Base-by-base conservation (phyloP, 2,329 filamentous ascomycete species). In the Colletotrichum filicis region DNA sequence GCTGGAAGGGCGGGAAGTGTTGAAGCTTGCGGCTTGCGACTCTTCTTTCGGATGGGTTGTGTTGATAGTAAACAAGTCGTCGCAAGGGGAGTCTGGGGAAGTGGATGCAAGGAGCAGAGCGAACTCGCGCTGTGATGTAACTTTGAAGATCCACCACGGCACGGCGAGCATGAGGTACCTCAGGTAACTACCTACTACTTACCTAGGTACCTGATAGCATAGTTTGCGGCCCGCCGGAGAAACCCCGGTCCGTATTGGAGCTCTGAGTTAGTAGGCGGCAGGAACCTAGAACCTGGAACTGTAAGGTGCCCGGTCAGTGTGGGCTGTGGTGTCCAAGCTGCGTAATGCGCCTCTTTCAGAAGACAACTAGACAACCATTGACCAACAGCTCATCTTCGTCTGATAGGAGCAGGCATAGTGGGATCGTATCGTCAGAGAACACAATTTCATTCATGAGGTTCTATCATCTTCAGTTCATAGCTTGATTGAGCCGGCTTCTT, bases 251-350 rank as follows among this genome's bases (percentile, higher is more conserved):
- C 67, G 71, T 24, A 14, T 16, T 11, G 11, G 46, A 62, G 71
- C 66, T 73, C 35, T 28, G 37, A 1, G 32, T 35, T 35, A 8
- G 32, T 12, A 35, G 60, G 49, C 61, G 67, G 71, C 35, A 71
- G 71, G 71, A 73, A 66, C 66, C 70, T 73, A 67, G 68, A 70
- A 73, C 66, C 71, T 70, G 66, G 71, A 70, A 73, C 71, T 66
- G 61, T 19, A 28, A 58, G 66, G 61, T 66, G 60, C 52, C 35
- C 35, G 5, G 52, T 65, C 46, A 24, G 24, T 28, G 66, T 66
- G 56, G 71, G 67, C 66, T 73, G 66, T 65, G 70, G 70, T 49
- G 60, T 52, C 32, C 32, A 61, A 73, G 66, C 67, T 73, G 71
- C 66, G 66, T 71, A 66, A 71, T 71, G 67, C 56, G 71, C 60